Conservation (phyloP, 164 flowering plant genomes). For the Buxus sempervirens region DNA sequence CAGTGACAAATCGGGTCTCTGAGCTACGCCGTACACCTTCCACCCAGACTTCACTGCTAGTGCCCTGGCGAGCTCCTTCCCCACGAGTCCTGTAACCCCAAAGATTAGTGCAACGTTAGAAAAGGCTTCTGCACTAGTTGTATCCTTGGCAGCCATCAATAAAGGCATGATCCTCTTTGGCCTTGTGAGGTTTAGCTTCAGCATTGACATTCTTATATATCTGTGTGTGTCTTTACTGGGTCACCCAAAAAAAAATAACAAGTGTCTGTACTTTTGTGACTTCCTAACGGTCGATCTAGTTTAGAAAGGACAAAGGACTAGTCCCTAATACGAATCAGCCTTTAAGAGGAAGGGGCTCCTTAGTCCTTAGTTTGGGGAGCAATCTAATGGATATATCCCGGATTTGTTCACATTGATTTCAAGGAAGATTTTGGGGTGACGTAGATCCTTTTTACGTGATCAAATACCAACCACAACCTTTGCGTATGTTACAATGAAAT, state of each 20-base stretch:
- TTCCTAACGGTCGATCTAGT: no score
- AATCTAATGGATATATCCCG: background rate
- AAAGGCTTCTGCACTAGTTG: background rate
- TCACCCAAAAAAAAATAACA: no score
- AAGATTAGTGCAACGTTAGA: conserved; percentile 56
- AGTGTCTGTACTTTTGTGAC: no score
- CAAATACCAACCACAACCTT: background rate
- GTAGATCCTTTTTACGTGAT: background rate
- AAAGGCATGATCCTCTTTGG: background rate
- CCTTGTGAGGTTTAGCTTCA: background rate
- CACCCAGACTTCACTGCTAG: conserved; percentile 36
- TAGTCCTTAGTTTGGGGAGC: no score
- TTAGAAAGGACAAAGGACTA: no score
- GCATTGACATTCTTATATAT: no score
- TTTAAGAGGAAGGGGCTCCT: no score
- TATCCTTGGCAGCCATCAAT: conserved; percentile 9
- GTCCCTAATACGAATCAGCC: no score
- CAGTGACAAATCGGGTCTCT: conserved; percentile 27
- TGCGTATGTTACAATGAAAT: background rate
- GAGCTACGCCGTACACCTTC: conserved; percentile 78
- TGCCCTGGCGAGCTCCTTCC: conserved; percentile 57
- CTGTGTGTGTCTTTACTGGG: no score
- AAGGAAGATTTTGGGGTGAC: background rate
- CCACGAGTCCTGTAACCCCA: conserved; percentile 85
- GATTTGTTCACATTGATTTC: background rate